phyloP scores from a whole-genome alignment of 2,329 filamentous ascomycete genomes.

The Aspergillus sp. region DNA sequence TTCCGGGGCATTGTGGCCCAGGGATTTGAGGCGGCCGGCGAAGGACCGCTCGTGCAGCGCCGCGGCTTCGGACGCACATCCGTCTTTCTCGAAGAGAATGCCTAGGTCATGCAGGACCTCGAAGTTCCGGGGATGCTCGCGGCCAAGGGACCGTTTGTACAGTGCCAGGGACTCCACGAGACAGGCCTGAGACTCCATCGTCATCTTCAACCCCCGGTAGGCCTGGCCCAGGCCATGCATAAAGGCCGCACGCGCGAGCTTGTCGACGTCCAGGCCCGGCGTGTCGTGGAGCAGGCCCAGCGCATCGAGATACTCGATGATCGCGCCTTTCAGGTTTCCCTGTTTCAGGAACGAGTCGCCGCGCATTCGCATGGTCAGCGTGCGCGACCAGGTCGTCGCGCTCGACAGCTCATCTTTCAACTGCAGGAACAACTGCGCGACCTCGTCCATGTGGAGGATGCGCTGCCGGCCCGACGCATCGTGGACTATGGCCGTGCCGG shows the following conservation, averaged over 20 bases:
- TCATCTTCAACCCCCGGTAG: conserved; percentile 17
- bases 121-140: conserved; percentile 23
- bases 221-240: conserved; percentile 20
- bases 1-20: conserved; percentile 24
- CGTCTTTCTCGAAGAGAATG: conserved; percentile 20
- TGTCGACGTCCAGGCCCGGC: conserved; percentile 18
- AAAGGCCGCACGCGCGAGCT: conserved; percentile 16
- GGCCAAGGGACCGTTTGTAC: conserved; percentile 20
- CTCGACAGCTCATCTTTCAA: conserved; percentile 17
- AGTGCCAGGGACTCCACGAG: conserved; percentile 21
- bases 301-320: conserved; percentile 18
- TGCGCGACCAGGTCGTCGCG: conserved; percentile 14
- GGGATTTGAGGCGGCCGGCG: conserved; percentile 21
- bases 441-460: conserved; percentile 23
- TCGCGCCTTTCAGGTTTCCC: conserved; percentile 15
- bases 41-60: conserved; percentile 24
- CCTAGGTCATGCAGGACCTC: conserved; percentile 21
- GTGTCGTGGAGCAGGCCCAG: conserved; percentile 15
- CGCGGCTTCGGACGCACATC: conserved; percentile 23
- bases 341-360: conserved; percentile 17
- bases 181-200: conserved; percentile 20
- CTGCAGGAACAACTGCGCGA: conserved; percentile 22
- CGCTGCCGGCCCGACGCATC: conserved; percentile 23
- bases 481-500: conserved; percentile 15
- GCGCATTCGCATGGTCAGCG: conserved; percentile 10